Conservation (phyloP, 352 stramenopile genomes). For the Phytophthora pisi region DNA sequence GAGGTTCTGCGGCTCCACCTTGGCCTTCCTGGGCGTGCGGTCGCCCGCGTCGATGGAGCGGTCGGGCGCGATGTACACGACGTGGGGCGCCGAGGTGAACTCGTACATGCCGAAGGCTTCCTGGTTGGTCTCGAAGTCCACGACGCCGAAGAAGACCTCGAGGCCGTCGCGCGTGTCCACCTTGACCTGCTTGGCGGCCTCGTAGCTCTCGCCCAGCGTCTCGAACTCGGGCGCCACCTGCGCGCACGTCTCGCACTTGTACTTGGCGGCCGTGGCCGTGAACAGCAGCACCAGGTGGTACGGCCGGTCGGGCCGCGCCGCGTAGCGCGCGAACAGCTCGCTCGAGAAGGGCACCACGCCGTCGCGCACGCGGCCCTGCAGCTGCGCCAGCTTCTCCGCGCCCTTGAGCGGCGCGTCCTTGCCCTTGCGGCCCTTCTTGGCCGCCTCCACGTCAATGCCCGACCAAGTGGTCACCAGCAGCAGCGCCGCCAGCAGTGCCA, state of each 20-base stretch:
- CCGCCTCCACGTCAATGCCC: conserved; percentile 30
- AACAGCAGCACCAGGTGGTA: conserved; percentile 85
- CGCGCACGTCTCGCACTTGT: conserved; percentile 77
- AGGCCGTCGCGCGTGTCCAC: conserved; percentile 78
- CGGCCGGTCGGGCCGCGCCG: conserved; percentile 67
- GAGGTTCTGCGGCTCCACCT: conserved; percentile 57
- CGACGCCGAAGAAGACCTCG: conserved; percentile 77
- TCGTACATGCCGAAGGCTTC: conserved; percentile 74
- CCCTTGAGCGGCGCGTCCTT: conserved; percentile 40
- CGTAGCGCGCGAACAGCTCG: conserved; percentile 65
- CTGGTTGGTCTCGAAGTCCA: conserved; percentile 81
- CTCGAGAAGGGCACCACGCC: conserved; percentile 64
- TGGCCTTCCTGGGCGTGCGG: conserved; percentile 52
- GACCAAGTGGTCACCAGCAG: conserved; percentile 42
- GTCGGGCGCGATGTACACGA: conserved; percentile 79
- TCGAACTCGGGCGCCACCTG: conserved; percentile 74
- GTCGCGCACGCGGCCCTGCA: conserved; percentile 55
- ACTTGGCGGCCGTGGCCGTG: conserved; percentile 77
- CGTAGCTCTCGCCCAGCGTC: conserved; percentile 69
- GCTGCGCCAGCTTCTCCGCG: conserved; percentile 67
- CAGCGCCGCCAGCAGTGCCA: conserved; percentile 43
- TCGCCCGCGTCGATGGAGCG: conserved; percentile 58
- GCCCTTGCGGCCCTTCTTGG: conserved; percentile 52
- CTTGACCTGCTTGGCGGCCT: conserved; percentile 65
- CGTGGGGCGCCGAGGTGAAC: conserved; percentile 78